Evolutionary conservation across 805 yeast species (phyloP).

Genomic region (Wickerhamiella qilinensis): DNA sequence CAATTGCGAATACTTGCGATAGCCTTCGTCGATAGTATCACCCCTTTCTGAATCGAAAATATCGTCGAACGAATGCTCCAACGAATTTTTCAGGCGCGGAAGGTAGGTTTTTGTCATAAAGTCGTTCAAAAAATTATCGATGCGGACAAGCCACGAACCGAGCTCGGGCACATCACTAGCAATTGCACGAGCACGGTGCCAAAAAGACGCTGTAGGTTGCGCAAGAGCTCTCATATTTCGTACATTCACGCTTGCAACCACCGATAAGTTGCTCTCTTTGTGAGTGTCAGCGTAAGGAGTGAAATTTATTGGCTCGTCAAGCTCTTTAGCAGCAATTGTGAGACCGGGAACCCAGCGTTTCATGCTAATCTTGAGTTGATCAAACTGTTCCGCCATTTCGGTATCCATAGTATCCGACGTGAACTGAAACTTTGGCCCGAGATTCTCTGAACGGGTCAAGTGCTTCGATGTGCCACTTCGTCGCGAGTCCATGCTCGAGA

Average conservation of each 20-base stretch:
- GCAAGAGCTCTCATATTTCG: conserved; percentile 67
- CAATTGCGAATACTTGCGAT: conserved; percentile 16
- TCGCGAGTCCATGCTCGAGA: background rate
- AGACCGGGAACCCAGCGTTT: conserved; percentile 63
- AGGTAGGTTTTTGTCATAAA: conserved; percentile 53
- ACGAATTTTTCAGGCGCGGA: conserved; percentile 42
- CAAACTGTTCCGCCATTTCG: conserved; percentile 16
- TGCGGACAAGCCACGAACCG: conserved; percentile 19
- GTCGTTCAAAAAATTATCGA: conserved; percentile 35
- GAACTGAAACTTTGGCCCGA: conserved; percentile 11
- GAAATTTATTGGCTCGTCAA: conserved; percentile 16
- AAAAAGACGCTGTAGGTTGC: conserved; percentile 66
- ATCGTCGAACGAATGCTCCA: conserved; percentile 36
- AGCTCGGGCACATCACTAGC: background rate
- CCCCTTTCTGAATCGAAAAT: too few relatives aligned
- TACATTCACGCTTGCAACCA: conserved; percentile 34
- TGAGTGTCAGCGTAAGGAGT: conserved; percentile 15
- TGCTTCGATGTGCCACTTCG: background rate
- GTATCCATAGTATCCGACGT: conserved; percentile 20
- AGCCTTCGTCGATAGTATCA: conserved; percentile 26
- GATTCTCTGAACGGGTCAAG: conserved; percentile 1
- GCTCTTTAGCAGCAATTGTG: conserved; percentile 19
- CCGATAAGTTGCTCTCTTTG: conserved; percentile 10
- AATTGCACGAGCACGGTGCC: conserved; percentile 22
- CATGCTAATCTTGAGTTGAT: conserved; percentile 30